phyloP scores from a whole-genome alignment of 2,329 filamentous ascomycete species.

The Alternaria solani region DNA sequence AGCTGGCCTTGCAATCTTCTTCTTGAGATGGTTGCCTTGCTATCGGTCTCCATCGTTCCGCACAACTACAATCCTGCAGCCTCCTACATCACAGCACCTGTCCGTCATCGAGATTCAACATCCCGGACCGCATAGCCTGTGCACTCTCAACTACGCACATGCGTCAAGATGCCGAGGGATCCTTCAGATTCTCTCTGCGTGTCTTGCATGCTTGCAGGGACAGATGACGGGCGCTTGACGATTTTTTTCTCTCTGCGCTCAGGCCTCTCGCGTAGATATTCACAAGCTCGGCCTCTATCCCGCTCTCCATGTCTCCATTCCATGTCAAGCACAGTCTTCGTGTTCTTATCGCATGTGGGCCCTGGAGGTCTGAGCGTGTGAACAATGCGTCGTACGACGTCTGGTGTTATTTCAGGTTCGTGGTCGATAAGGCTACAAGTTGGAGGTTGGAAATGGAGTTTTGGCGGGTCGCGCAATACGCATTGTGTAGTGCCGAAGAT shows the following conservation, averaged over 20 bases:
- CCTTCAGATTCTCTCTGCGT: neutral
- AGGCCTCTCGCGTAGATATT: conserved; percentile 18
- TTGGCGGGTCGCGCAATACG: neutral
- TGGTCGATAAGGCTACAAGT: neutral
- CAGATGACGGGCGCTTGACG: neutral
- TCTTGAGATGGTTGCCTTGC: neutral
- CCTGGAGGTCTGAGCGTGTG: conserved; percentile 2
- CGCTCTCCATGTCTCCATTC: neutral
- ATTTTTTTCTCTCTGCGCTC: conserved; percentile 9
- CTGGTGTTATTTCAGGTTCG: neutral
- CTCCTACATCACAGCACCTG: conserved; percentile 1
- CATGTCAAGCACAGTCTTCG: conserved; percentile 4
- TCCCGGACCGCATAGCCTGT: neutral
- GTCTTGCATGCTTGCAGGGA: conserved; percentile 3
- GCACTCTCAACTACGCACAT: neutral
- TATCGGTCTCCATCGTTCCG: neutral
- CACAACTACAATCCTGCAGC: neutral
- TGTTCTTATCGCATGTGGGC: conserved; percentile 13
- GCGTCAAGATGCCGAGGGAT: conserved; percentile 1
- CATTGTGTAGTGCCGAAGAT: conserved; percentile 3
- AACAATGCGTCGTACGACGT: neutral
- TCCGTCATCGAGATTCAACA: neutral
- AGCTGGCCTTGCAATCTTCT: too few relatives aligned
- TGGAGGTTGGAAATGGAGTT: neutral
- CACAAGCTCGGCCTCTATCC: neutral